Conservation (phyloP, 129 eudicot species). For the Artemisia argyi region DNA sequence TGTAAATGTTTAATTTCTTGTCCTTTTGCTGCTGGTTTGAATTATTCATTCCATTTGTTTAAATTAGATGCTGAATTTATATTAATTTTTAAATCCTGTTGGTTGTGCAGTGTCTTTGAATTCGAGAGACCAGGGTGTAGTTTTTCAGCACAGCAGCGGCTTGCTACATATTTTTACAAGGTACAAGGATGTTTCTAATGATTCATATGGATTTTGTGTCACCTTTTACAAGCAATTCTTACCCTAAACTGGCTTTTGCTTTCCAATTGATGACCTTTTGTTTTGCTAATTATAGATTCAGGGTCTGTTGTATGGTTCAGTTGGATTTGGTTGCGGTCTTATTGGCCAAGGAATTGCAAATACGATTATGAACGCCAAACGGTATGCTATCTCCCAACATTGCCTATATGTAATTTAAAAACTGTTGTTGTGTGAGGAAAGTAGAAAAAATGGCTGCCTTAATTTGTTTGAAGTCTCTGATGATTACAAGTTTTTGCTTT, state of each 20-base stretch:
- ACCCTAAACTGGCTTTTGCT: slow-evolving; percentile 3
- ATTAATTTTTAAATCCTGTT: neutral
- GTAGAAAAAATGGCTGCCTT: neutral
- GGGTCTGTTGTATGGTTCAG: slow-evolving; percentile 92
- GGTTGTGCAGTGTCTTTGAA: slow-evolving; percentile 75
- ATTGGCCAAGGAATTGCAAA: slow-evolving; percentile 98
- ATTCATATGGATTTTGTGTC: slow-evolving; percentile 1
- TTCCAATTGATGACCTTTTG: slow-evolving; percentile 11
- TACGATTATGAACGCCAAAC: slow-evolving; percentile 86
- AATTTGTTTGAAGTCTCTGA: neutral
- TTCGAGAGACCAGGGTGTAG: slow-evolving; percentile 90
- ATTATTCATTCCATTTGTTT: neutral
- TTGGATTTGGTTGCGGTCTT: slow-evolving; percentile 95
- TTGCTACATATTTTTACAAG: slow-evolving; percentile 90
- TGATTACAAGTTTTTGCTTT: neutral
- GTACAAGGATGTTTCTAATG: slow-evolving; percentile 33
- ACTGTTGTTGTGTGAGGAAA: slow-evolving; percentile 12
- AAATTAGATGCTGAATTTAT: neutral
- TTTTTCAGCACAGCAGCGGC: slow-evolving; percentile 80
- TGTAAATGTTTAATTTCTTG: no score
- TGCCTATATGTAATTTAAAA: slow-evolving; percentile 7
- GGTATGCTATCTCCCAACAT: slow-evolving; percentile 42
- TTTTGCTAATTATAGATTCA: slow-evolving; percentile 34
- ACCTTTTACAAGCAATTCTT: neutral
- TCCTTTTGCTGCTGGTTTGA: no score